Percentiles rank a stretch among this genome's conserved stretches.
Evolutionary conservation across 306 rosid species (phyloP).

Genomic region (Castanospermum australe): DNA sequence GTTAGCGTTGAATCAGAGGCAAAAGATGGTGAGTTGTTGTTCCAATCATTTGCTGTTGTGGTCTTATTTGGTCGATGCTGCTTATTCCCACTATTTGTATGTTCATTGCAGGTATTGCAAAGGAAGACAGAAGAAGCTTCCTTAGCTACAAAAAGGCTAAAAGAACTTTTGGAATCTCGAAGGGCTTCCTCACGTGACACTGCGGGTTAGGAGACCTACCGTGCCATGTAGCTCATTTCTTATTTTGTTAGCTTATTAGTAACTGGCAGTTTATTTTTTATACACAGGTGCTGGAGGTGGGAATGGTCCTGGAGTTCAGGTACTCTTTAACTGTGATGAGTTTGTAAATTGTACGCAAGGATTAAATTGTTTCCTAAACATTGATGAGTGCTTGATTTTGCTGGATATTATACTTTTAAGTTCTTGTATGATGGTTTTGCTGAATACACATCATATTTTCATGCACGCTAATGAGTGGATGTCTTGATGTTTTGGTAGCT

Average conservation of each 20-base stretch:
- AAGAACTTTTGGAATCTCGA: slow-evolving; percentile 86
- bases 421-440: neutral
- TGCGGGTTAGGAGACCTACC: slow-evolving; percentile 39
- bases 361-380: neutral
- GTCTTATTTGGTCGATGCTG: slow-evolving; percentile 1
- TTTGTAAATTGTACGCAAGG: neutral
- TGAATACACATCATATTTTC: neutral
- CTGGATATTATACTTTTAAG: neutral
- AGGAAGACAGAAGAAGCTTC: slow-evolving; percentile 97
- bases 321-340: slow-evolving; percentile 19
- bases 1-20: slow-evolving; percentile 90
- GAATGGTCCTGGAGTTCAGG: slow-evolving; percentile 87
- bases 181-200: slow-evolving; percentile 76
- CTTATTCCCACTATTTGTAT: slow-evolving; percentile 13
- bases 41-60: slow-evolving; percentile 8
- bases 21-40: slow-evolving; percentile 73
- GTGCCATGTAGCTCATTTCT: slow-evolving; percentile 1
- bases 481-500: neutral
- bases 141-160: slow-evolving; percentile 87
- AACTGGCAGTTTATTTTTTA: neutral
- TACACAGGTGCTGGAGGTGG: slow-evolving; percentile 49
- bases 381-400: slow-evolving; percentile 1
- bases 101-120: slow-evolving; percentile 72
- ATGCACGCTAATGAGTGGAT: neutral
- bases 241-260: neutral